Percentiles rank a stretch among this genome's conserved stretches.
Evolutionary conservation across 192 early-diverging fungal genomes (phyloP).

Genomic region (Chytriomyces hyalinus): DNA sequence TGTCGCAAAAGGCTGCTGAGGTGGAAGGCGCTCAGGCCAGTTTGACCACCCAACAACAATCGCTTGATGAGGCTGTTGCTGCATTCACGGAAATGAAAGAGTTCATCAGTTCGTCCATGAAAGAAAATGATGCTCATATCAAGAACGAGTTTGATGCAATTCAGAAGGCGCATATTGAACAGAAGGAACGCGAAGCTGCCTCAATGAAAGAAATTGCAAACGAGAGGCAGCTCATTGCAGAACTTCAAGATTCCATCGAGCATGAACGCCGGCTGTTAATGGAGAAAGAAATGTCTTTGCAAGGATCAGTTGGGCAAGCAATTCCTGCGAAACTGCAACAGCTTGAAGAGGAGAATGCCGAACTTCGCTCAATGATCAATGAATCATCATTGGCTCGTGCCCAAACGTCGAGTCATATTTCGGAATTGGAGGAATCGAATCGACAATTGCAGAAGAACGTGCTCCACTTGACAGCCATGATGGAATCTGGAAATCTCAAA

Average conservation of each 20-base stretch:
- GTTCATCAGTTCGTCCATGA: conserved; percentile 26
- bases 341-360: conserved; percentile 23
- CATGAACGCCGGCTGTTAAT: conserved; percentile 10
- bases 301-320: neutral
- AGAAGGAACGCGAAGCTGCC: conserved; percentile 23
- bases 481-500: conserved; percentile 19
- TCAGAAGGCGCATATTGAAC: conserved; percentile 14
- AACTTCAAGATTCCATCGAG: conserved; percentile 15
- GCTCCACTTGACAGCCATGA: conserved; percentile 30
- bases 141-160: conserved; percentile 18
- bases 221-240: conserved; percentile 9
- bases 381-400: neutral
- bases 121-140: conserved; percentile 29
- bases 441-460: conserved; percentile 35
- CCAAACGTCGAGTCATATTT: neutral
- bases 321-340: neutral
- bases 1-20: conserved; percentile 14
- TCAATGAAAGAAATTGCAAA: conserved; percentile 17
- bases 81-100: conserved; percentile 29
- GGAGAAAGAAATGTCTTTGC: conserved; percentile 21
- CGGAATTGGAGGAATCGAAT: conserved; percentile 23
- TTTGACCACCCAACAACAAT: conserved; percentile 8
- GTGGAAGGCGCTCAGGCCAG: conserved; percentile 4
- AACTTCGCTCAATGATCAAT: neutral
- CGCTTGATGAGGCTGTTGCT: conserved; percentile 24